A percentile compares a stretch with the other conserved stretches of the same genome.
These are phyloP conservation scores for Chlorella sp. DNA, from an alignment of 139 green algal species.

Conservation along the genomic window DNA sequence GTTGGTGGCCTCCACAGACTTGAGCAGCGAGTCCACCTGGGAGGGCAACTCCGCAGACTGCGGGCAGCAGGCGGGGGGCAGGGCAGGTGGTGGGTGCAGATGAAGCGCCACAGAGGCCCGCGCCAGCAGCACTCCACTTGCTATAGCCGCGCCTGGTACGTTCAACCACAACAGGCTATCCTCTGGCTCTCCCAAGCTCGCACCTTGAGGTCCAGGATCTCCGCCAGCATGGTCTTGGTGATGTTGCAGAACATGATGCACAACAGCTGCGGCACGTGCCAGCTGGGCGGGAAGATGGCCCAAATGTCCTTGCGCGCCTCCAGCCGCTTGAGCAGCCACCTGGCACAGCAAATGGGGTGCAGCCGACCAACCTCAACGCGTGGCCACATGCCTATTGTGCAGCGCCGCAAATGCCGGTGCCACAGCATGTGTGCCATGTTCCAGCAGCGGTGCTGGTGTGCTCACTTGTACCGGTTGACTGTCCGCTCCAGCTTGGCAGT, in stretches of 20 bases:
- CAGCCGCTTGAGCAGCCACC: conserved; percentile 77
- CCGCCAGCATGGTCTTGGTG: conserved; percentile 89
- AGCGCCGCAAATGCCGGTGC: no score
- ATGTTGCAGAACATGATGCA: conserved; percentile 97
- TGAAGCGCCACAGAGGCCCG: no score
- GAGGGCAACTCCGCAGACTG: conserved; percentile 51
- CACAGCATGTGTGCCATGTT: no score
- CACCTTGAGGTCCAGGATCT: conserved; percentile 76
- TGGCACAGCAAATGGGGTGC: neutral
- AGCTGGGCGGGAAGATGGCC: conserved; percentile 91
- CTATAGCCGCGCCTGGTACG: no score
- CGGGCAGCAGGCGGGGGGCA: neutral
- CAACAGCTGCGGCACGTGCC: conserved; percentile 90
- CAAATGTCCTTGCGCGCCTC: conserved; percentile 71
- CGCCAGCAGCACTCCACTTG: no score
- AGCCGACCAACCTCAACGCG: no score
- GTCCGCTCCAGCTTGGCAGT: conserved; percentile 89
- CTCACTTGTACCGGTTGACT: conserved; percentile 86
- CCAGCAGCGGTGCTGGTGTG: no score
- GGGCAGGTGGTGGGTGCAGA: neutral
- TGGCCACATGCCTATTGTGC: no score
- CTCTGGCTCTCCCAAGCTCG: neutral
- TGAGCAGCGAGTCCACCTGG: conserved; percentile 86
- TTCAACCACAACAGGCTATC: no score
- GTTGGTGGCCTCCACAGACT: conserved; percentile 93